Evolutionary conservation across 768 basidiomycete genomes (phyloP), one percentile per base, ranked within the genome.

Genomic region (Boletus sensibilis): DNA sequence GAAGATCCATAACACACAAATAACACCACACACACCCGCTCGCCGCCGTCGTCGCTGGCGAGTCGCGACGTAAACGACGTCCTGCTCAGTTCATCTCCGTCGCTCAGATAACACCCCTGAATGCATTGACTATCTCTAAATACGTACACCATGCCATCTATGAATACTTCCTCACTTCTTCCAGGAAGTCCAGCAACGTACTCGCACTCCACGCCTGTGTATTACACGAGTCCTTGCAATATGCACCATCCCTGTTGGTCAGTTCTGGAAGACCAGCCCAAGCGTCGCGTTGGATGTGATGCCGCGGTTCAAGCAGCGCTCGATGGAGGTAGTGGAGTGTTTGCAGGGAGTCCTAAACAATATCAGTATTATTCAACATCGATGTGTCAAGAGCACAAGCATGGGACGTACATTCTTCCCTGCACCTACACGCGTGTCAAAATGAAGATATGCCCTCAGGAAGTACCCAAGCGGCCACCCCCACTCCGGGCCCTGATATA

Each of bases 201-300:
- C 92, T 94, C 44, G 92, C 85, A 66, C 92, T 94, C 97, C 96
- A 98, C 5, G 96, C 97, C 69, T 98, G 97, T 27, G 97, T 94
- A 44, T 81, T 78, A 69, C 96, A 98, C 44, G 93, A 94, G 72
- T 98, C 95, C 50, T 72, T 71, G 68, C 96, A 98, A 73, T 84
- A 85, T 38, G 76, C 75, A 12, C 95, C 96, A 59, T 94, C 82
- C 68, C 82, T 82, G 71, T 96, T 94, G 56, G 93, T 95, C 60
- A 94, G 74, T 72, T 98, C 97, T 0, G 97, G 97, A 23, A 99
- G 75, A 25, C 97, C 97, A 51, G 88, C 85, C 97, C 97, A 99
- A 18, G 87, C 78, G 65, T 97, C 93, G 35, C 75, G 79, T 61
- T 83, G 78, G 59, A 99, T 87, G 68, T 97, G 82, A 16, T 76